Conservation (phyloP, 495 filamentous ascomycete species). For the Aspergillus cristatus region DNA sequence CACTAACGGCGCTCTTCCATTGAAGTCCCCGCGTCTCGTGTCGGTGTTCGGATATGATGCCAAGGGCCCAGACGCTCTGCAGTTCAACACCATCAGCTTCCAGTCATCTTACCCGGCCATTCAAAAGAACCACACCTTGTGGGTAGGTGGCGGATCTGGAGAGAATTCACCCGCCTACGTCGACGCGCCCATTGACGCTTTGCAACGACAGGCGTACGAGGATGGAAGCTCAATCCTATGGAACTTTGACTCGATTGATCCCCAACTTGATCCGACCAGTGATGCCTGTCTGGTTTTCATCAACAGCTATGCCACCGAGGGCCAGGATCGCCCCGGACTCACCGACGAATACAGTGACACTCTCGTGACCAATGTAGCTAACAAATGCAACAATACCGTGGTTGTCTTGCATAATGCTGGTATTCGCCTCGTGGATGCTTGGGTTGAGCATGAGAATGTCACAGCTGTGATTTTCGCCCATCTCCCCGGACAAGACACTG, state of each 20-base stretch:
- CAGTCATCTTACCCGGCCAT: conserved; percentile 1
- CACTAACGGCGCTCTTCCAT: conserved; percentile 48
- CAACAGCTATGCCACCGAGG: conserved; percentile 52
- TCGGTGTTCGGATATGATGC: conserved; percentile 64
- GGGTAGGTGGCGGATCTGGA: conserved; percentile 54
- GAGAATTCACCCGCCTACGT: conserved; percentile 50
- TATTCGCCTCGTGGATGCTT: conserved; percentile 30
- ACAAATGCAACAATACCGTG: conserved; percentile 45
- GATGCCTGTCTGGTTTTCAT: conserved; percentile 55
- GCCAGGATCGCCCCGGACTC: conserved; percentile 19
- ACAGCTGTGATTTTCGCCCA: conserved; percentile 70
- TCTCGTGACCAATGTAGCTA: conserved; percentile 48
- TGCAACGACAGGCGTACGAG: conserved; percentile 37
- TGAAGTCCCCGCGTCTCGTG: conserved; percentile 45
- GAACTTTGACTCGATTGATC: conserved; percentile 31
- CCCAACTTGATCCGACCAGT: conserved; percentile 30
- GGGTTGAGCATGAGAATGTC: conserved; percentile 46
- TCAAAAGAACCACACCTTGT: conserved; percentile 49
- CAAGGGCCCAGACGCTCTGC: conserved; percentile 56
- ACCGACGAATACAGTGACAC: conserved; percentile 36
- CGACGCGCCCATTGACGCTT: conserved; percentile 46
- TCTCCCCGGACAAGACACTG: conserved; percentile 75
- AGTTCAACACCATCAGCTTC: conserved; percentile 35
- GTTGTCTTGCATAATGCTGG: conserved; percentile 40
- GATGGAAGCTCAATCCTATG: conserved; percentile 35